A percentile compares a stretch with the other conserved stretches of the same genome.
These are phyloP conservation scores for Trichophyton rubrum DNA, from an alignment of 2,329 filamentous ascomycete genomes.

Conservation along the genomic window DNA sequence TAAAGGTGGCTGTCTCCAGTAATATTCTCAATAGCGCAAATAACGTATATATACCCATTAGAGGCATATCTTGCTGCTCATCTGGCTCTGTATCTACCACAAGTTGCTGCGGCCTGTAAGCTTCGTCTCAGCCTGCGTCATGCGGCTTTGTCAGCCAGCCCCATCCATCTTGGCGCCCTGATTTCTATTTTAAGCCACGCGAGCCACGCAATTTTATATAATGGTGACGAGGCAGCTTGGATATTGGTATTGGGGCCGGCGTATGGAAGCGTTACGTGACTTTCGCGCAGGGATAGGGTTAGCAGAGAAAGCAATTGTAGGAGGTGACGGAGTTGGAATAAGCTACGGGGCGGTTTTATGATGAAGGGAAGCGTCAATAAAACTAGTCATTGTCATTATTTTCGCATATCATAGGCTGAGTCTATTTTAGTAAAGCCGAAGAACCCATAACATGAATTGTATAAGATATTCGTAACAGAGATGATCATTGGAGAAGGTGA, in stretches of 20 bases:
- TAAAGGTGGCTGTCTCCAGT: neutral
- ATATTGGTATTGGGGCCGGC: too few relatives aligned
- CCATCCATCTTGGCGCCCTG: neutral
- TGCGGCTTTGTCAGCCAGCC: neutral
- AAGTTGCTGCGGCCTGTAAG: neutral
- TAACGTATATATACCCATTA: neutral
- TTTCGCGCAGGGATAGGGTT: too few relatives aligned
- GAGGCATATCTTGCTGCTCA: neutral
- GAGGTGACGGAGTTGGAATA: too few relatives aligned
- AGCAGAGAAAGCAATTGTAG: too few relatives aligned
- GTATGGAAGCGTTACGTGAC: too few relatives aligned
- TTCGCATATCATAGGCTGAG: neutral
- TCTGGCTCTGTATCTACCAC: too few relatives aligned
- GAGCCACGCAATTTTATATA: neutral
- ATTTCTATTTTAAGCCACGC: neutral
- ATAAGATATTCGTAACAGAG: neutral
- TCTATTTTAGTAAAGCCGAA: neutral
- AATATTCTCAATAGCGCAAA: neutral
- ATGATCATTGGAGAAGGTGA: conserved; percentile 39
- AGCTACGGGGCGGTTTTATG: neutral
- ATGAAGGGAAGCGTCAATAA: neutral
- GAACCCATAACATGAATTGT: neutral
- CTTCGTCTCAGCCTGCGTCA: neutral
- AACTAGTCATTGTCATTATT: neutral
- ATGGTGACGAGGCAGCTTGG: neutral